phyloP scores from a whole-genome alignment of 1,284 basidiomycete species.

The Coniophora puteana region DNA sequence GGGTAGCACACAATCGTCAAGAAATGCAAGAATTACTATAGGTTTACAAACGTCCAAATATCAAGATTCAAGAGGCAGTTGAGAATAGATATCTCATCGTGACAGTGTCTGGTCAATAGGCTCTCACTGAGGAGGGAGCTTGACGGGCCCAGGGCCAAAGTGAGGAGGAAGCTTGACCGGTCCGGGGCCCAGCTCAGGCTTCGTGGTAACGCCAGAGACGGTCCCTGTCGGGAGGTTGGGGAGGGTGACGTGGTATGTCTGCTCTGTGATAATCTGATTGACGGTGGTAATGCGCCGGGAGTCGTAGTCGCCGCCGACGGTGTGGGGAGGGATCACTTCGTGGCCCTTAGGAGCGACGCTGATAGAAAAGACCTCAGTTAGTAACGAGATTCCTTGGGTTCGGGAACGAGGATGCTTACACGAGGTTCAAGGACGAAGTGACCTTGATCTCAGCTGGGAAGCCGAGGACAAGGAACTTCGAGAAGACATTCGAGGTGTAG shows the following conservation, averaged over 20 bases:
- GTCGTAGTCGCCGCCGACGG: constrained; percentile 25
- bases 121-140: constrained; percentile 6
- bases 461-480: constrained; percentile 26
- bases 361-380: constrained; percentile 3
- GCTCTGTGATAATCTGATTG: constrained; percentile 25
- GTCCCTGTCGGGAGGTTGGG: constrained; percentile 9
- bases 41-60: too few relatives aligned
- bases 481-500: constrained; percentile 26
- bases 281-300: constrained; percentile 23
- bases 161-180: constrained; percentile 11
- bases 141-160: constrained; percentile 20
- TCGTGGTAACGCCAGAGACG: constrained; percentile 16
- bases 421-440: constrained; percentile 23
- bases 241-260: constrained; percentile 17
- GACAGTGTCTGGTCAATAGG: too few relatives aligned
- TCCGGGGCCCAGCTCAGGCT: constrained; percentile 20
- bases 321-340: constrained; percentile 7
- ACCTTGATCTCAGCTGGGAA: constrained; percentile 17
- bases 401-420: constrained; percentile 12
- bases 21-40: too few relatives aligned
- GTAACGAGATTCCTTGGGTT: background rate
- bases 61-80: constrained; percentile 1
- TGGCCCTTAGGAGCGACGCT: constrained; percentile 28
- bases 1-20: too few relatives aligned
- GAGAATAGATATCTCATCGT: background rate